A percentile compares a stretch with the other conserved stretches of the same genome.
Conservation (phyloP, 371 early-diverging fungal species). For the Chytridiales sp. region DNA sequence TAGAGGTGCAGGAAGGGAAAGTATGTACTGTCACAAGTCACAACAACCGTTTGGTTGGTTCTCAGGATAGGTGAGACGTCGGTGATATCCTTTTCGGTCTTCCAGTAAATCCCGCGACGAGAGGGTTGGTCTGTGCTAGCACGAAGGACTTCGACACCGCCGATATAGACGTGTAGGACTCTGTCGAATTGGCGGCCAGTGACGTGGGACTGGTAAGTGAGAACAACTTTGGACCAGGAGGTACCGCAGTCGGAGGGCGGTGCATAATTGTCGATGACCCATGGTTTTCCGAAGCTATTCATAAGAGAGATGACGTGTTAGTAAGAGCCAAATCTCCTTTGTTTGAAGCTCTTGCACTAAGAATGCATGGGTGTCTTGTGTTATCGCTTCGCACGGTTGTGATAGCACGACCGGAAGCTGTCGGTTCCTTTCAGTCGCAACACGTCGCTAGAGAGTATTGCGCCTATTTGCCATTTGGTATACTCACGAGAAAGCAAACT, state of each 20-base stretch:
- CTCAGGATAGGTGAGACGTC: slow-evolving; percentile 13
- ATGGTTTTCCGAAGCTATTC: slow-evolving; percentile 26
- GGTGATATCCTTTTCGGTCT: slow-evolving; percentile 22
- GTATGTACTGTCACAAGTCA: slow-evolving; percentile 11
- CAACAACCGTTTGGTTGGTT: slow-evolving; percentile 10
- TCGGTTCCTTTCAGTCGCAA: no score
- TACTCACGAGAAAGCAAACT: slow-evolving; percentile 28
- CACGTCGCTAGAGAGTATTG: no score
- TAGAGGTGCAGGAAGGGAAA: no score
- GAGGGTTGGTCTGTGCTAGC: slow-evolving; percentile 25
- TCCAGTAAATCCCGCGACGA: slow-evolving; percentile 19
- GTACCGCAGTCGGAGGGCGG: slow-evolving; percentile 19
- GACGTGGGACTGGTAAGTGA: slow-evolving; percentile 14
- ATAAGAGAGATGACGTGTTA: neutral
- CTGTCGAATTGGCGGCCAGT: slow-evolving; percentile 25
- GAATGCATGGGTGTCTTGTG: no score
- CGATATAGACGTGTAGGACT: slow-evolving; percentile 17
- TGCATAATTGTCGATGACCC: slow-evolving; percentile 21
- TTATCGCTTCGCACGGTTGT: no score
- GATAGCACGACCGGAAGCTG: neutral
- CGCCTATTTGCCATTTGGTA: neutral
- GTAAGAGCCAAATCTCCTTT: no score
- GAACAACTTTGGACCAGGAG: slow-evolving; percentile 13
- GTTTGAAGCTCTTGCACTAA: no score
- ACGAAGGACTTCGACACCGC: slow-evolving; percentile 26